Evolutionary conservation across 495 filamentous ascomycete species (phyloP).

Genomic region (Aspergillus asperescens): DNA sequence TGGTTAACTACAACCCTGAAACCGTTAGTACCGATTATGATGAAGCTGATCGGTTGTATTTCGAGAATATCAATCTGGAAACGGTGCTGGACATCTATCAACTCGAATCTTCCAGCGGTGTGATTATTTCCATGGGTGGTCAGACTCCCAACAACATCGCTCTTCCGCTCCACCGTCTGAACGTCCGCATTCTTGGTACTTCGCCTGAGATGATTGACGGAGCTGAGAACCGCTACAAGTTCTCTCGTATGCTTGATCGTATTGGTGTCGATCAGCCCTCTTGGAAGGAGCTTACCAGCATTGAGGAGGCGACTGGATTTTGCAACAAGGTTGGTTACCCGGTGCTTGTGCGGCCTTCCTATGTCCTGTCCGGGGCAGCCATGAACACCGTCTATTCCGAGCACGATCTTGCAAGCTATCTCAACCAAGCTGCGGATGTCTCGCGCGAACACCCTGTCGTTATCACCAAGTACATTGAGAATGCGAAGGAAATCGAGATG

Average conservation of each 20-base stretch:
- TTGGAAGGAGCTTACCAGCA: constrained; percentile 94
- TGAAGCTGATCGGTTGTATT: constrained; percentile 91
- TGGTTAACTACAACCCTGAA: constrained; percentile 97
- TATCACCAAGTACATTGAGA: constrained; percentile 98
- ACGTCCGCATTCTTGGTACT: constrained; percentile 88
- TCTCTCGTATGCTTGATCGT: constrained; percentile 93
- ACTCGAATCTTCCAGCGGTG: constrained; percentile 76
- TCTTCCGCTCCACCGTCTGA: constrained; percentile 76
- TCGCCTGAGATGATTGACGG: constrained; percentile 98
- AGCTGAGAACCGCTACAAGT: constrained; percentile 97
- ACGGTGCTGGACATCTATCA: constrained; percentile 95
- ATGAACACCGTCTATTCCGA: constrained; percentile 98
- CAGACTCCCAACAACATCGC: constrained; percentile 99
- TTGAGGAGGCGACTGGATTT: constrained; percentile 80
- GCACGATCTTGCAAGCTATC: constrained; percentile 83
- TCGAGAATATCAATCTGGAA: constrained; percentile 95
- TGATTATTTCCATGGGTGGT: constrained; percentile 97
- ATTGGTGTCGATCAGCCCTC: constrained; percentile 93
- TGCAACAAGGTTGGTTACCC: constrained; percentile 87
- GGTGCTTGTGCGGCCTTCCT: constrained; percentile 91
- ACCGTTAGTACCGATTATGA: constrained; percentile 96
- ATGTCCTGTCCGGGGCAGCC: constrained; percentile 93
- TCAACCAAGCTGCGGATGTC: constrained; percentile 82
- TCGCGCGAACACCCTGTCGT: constrained; percentile 98
- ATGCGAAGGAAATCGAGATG: constrained; percentile 95